phyloP scores from a whole-genome alignment of 225 moss, liverwort and hornwort species.

The Ulota crispa region DNA sequence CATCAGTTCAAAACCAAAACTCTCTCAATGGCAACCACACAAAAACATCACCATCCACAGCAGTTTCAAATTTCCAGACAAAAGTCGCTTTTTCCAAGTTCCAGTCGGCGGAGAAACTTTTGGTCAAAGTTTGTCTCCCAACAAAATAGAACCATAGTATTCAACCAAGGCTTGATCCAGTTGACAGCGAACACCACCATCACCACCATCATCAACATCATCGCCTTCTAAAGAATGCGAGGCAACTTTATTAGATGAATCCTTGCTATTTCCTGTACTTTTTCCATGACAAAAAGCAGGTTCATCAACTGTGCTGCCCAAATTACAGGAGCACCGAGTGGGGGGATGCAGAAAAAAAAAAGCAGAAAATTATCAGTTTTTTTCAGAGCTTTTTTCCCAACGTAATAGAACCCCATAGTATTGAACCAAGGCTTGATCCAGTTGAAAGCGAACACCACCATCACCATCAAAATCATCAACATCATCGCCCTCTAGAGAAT shows the following conservation, averaged over 20 bases:
- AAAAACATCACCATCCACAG: slow-evolving; percentile 12
- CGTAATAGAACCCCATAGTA: slow-evolving; percentile 44
- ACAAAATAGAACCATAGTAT: slow-evolving; percentile 46
- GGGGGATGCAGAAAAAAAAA: neutral
- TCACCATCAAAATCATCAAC: slow-evolving; percentile 31
- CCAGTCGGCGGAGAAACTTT: slow-evolving; percentile 1
- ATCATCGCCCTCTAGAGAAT: slow-evolving; percentile 25
- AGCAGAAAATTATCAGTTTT: no score
- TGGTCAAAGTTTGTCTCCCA: slow-evolving; percentile 35
- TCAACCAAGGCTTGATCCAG: slow-evolving; percentile 46
- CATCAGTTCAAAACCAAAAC: neutral
- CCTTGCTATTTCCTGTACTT: slow-evolving; percentile 34
- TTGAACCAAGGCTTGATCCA: slow-evolving; percentile 48
- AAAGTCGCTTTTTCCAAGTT: neutral
- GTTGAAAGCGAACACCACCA: slow-evolving; percentile 40
- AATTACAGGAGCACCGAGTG: slow-evolving; percentile 28
- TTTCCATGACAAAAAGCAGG: slow-evolving; percentile 43
- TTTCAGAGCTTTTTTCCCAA: slow-evolving; percentile 9
- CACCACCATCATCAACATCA: slow-evolving; percentile 30
- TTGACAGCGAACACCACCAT: slow-evolving; percentile 39
- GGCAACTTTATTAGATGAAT: slow-evolving; percentile 32
- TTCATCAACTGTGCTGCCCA: slow-evolving; percentile 30
- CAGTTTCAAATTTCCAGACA: slow-evolving; percentile 1
- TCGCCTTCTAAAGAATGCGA: slow-evolving; percentile 25
- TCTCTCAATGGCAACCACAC: neutral